Base-by-base conservation (phyloP, 345 rosid genomes). In the Odontarrhena argentea region DNA sequence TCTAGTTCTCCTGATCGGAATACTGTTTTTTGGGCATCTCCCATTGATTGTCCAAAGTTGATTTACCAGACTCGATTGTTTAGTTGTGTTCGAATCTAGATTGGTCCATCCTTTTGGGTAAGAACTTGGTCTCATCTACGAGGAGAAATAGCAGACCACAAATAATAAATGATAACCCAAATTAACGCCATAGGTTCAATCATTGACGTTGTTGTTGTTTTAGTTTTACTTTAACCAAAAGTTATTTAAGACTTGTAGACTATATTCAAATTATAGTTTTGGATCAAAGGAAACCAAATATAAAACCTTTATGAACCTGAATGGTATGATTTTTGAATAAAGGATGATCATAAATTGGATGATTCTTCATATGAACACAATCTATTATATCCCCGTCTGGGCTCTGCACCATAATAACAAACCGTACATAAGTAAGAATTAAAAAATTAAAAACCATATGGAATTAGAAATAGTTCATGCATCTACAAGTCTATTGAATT, bases 101-200 rank as follows among this genome's bases (percentile, higher is more conserved):
- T 22, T 62, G 34, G 8, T 36, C 37, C 38, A 49, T 37, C 12
- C 42, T 28, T 65, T 3, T 40, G 69, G 69, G 13, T 51, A 51
- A 42, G 49, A 65, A 26, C 22, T 65, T 42, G 69, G 69, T 51
- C 41, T 65, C 69, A 65, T 65, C 69, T 65, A 51, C 34, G 24
- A 22, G 9, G 7, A 9, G 4, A 41, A n/a, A 13, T 25, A 26
- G 1, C 2, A n/a, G 0, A n/a, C 3, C n/a, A 8, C 0, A 6
- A 0, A 2, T 22, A 24, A 15, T 13, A 47, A 38, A 62, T 11
- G 18, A 47, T 2, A 34, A 60, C 34, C 14, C 14, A 62, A 18
- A 48, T 36, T 26, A 62, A 4, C n/a, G n/a, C n/a, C n/a, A n/a
- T n/a, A n/a, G n/a, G n/a, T n/a, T n/a, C n/a, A n/a, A n/a, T n/a